Percentiles rank a stretch among this genome's conserved stretches.
Evolutionary conservation across 2,329 filamentous ascomycete genomes (phyloP).

Genomic region (Neonectria coccinea): DNA sequence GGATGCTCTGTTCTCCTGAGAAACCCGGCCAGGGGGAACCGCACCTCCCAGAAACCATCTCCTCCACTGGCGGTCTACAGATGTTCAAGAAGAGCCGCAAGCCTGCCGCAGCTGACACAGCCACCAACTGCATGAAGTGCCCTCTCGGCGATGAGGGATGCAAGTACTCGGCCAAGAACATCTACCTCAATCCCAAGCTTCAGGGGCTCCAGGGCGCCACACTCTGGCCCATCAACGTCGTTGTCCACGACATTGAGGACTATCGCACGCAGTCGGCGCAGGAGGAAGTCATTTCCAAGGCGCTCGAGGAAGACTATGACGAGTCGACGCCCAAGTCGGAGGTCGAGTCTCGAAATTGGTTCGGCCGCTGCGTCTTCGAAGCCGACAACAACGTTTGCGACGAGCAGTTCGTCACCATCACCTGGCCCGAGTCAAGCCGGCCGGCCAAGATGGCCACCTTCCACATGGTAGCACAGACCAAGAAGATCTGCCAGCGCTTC

Average conservation of each 20-base stretch:
- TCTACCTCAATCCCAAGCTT: conserved; percentile 78
- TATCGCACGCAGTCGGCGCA: conserved; percentile 61
- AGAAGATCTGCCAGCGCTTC: conserved; percentile 86
- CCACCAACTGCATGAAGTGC: conserved; percentile 91
- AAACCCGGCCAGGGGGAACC: conserved; percentile 60
- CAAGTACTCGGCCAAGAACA: conserved; percentile 85
- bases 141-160: conserved; percentile 74
- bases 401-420: conserved; percentile 89
- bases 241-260: conserved; percentile 93
- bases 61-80: conserved; percentile 80
- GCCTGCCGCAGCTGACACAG: conserved; percentile 76
- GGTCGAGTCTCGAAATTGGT: conserved; percentile 75
- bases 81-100: conserved; percentile 83
- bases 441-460: conserved; percentile 87
- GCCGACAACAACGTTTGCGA: conserved; percentile 94
- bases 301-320: conserved; percentile 66
- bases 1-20: conserved; percentile 83
- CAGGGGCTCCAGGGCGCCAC: conserved; percentile 73
- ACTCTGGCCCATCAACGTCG: conserved; percentile 87
- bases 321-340: conserved; percentile 59
- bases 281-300: conserved; percentile 55
- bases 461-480: conserved; percentile 94
- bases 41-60: conserved; percentile 81
- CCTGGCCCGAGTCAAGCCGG: conserved; percentile 78
- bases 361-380: conserved; percentile 95